Conservation (phyloP, 2,329 filamentous ascomycete species). For the Xylariaceae sp. region DNA sequence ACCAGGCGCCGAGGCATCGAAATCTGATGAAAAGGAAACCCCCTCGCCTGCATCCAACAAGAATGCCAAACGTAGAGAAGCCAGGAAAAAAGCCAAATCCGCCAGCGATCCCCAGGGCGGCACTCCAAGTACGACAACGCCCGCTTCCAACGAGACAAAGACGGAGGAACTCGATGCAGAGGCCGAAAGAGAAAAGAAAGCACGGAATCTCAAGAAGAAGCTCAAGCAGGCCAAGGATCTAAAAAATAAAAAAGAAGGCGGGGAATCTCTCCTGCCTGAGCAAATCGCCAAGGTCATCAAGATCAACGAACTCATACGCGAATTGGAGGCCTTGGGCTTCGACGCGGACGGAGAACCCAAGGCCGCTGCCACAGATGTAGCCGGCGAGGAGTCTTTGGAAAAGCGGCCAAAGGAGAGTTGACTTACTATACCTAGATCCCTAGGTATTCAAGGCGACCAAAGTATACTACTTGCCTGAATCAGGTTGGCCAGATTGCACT, state of each 20-base stretch:
- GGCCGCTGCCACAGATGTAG: background rate
- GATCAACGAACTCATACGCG: conserved; percentile 87
- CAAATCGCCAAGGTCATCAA: conserved; percentile 97
- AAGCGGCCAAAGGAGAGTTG: conserved; percentile 11
- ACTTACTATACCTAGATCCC: too few relatives aligned
- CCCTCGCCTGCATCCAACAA: conserved; percentile 61
- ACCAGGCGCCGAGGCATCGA: conserved; percentile 64
- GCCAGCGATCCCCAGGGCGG: conserved; percentile 58
- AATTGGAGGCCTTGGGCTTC: conserved; percentile 80
- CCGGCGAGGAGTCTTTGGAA: background rate
- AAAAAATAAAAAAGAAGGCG: conserved; percentile 83
- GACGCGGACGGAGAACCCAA: conserved; percentile 67
- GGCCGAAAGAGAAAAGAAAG: conserved; percentile 85
- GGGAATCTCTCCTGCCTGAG: conserved; percentile 78
- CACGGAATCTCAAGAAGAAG: conserved; percentile 87
- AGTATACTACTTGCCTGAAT: background rate
- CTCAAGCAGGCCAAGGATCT: conserved; percentile 88
- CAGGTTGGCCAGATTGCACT: background rate
- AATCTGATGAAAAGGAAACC: conserved; percentile 42
- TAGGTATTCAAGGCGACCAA: background rate
- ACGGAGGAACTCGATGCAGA: conserved; percentile 55
- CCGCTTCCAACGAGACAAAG: conserved; percentile 25
- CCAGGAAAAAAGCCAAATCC: conserved; percentile 49
- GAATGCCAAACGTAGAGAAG: conserved; percentile 71
- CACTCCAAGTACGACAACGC: conserved; percentile 35